These are phyloP conservation scores for Zygnema cylindricum DNA, from an alignment of 139 green algal genomes.

Conservation along the genomic window DNA sequence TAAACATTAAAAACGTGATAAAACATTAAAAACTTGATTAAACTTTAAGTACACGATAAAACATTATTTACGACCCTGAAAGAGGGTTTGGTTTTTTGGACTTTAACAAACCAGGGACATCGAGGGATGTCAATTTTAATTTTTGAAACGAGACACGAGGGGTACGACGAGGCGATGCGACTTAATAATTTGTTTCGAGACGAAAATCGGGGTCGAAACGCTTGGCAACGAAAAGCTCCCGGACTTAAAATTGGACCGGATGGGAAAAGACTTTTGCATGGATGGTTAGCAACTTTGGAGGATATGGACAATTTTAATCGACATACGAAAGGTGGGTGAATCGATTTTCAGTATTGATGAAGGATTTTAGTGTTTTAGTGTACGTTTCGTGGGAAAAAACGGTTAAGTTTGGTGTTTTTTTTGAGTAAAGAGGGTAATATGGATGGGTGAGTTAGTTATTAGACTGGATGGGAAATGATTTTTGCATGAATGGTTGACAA, in stretches of 20 bases:
- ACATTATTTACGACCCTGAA: neutral
- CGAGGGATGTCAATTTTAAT: neutral
- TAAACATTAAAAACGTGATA: neutral
- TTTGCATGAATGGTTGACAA: neutral
- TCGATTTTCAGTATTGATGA: too few species aligned
- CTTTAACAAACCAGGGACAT: neutral
- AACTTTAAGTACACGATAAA: neutral
- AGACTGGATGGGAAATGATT: too few species aligned
- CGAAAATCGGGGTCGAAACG: neutral
- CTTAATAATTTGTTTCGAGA: neutral
- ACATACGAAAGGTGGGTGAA: neutral
- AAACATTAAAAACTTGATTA: neutral
- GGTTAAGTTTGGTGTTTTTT: too few species aligned
- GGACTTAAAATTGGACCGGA: neutral
- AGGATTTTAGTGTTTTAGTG: too few species aligned
- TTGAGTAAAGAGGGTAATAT: too few species aligned
- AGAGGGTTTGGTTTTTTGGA: neutral
- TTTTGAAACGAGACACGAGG: neutral
- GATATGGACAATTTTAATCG: neutral
- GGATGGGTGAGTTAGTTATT: too few species aligned
- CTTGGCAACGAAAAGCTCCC: neutral
- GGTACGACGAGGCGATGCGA: neutral
- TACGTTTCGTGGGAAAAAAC: too few species aligned
- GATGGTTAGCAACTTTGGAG: neutral
- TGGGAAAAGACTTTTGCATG: neutral